Conservation (phyloP, 805 yeast genomes). For the Cyberlindnera samutprakarnensis region DNA sequence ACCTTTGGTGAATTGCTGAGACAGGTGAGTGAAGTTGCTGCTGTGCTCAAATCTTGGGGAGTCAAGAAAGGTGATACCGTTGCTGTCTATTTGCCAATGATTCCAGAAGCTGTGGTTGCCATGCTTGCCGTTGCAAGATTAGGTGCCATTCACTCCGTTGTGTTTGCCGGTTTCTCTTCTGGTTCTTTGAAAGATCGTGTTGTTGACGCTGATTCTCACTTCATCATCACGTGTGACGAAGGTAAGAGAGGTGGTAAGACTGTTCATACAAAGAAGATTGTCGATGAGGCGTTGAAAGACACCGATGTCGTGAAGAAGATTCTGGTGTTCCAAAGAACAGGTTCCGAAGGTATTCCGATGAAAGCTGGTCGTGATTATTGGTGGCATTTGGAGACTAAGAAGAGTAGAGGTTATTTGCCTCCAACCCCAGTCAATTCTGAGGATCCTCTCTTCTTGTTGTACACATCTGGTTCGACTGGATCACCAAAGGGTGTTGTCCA, state of each 20-base stretch:
- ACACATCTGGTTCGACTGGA: conserved; percentile 98
- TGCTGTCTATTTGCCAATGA: conserved; percentile 96
- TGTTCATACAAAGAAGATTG: conserved; percentile 87
- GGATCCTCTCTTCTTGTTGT: conserved; percentile 91
- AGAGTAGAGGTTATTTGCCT: conserved; percentile 79
- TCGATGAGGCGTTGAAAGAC: conserved; percentile 82
- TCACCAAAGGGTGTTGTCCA: conserved; percentile 98
- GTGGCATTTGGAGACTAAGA: conserved; percentile 89
- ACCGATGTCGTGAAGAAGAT: conserved; percentile 74
- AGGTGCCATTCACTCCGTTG: conserved; percentile 95
- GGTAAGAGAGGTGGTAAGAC: conserved; percentile 94
- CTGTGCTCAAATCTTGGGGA: conserved; percentile 76
- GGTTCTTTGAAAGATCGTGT: conserved; percentile 90
- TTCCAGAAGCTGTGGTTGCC: conserved; percentile 93
- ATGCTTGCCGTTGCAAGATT: conserved; percentile 87
- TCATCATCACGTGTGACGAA: conserved; percentile 91
- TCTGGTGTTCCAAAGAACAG: conserved; percentile 84
- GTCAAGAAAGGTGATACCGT: conserved; percentile 93
- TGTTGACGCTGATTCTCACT: conserved; percentile 76
- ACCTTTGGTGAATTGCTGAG: conserved; percentile 83
- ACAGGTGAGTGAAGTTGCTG: conserved; percentile 82
- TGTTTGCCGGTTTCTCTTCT: conserved; percentile 94
- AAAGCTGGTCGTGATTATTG: conserved; percentile 77
- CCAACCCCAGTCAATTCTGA: conserved; percentile 85
- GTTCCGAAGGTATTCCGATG: conserved; percentile 64